Percentiles rank a stretch among this genome's conserved stretches.
Conservation (phyloP, 2,329 filamentous ascomycete genomes). For the Sporothrix schenckii region DNA sequence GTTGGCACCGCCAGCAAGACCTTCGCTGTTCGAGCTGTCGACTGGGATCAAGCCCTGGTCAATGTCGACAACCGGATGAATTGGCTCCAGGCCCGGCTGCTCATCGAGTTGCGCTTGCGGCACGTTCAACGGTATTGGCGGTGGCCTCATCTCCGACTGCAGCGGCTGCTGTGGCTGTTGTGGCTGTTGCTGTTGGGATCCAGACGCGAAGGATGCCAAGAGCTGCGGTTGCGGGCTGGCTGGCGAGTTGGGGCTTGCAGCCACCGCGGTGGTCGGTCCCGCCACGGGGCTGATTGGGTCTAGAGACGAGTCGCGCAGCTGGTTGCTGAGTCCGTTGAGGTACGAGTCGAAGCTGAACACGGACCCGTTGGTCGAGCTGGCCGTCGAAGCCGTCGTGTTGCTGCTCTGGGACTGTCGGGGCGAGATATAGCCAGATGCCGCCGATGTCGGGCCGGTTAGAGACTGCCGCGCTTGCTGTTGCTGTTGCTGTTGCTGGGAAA, state of each 20-base stretch:
- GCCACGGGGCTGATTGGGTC: slow-evolving; percentile 28
- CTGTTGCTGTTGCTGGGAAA: slow-evolving; percentile 9
- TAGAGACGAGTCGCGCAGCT: slow-evolving; percentile 21
- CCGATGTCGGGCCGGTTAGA: neutral
- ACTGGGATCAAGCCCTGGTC: slow-evolving; percentile 37
- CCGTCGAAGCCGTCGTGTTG: slow-evolving; percentile 33
- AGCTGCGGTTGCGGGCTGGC: slow-evolving; percentile 6
- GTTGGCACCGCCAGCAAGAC: neutral
- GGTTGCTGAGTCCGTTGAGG: neutral
- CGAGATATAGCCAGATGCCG: neutral
- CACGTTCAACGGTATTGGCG: neutral
- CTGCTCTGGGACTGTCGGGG: slow-evolving; percentile 34
- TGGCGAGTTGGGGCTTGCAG: slow-evolving; percentile 11
- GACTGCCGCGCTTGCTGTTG: slow-evolving; percentile 5
- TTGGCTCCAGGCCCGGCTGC: slow-evolving; percentile 32
- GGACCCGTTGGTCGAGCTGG: slow-evolving; percentile 31
- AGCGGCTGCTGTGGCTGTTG: neutral
- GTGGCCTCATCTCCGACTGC: neutral
- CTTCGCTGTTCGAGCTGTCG: neutral
- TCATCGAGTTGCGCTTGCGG: neutral
- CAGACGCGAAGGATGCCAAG: slow-evolving; percentile 26
- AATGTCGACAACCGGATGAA: slow-evolving; percentile 21
- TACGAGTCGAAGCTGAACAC: slow-evolving; percentile 33
- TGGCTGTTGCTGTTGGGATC: neutral
- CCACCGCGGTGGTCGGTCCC: neutral